phyloP scores from a whole-genome alignment of 192 early-diverging fungal genomes.

The Backusella sp. region DNA sequence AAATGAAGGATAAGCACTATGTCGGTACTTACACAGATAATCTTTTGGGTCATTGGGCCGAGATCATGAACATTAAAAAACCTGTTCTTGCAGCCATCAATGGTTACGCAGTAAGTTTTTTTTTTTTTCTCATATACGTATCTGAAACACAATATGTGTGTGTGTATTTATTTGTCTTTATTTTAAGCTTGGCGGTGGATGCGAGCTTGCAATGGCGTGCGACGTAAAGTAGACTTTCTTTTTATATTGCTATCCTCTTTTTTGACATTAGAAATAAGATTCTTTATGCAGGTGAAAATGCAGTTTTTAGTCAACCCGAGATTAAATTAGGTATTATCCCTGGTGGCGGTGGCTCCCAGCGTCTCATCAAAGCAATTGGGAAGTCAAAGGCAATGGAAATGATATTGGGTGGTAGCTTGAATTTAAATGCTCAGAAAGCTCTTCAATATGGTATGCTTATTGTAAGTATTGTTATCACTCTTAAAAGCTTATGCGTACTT shows the following conservation, averaged over 20 bases:
- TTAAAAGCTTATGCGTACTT: no score
- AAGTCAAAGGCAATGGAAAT: conserved; percentile 99
- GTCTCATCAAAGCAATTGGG: conserved; percentile 87
- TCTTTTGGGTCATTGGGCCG: conserved; percentile 93
- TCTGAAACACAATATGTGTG: not conserved
- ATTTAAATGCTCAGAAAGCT: conserved; percentile 84
- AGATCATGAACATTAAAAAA: conserved; percentile 87
- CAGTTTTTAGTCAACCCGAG: conserved; percentile 90
- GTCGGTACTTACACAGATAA: conserved; percentile 85
- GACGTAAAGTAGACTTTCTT: conserved; percentile 43
- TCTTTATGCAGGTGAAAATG: conserved; percentile 97
- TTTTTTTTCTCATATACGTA: not conserved
- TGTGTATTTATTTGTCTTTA: not conserved
- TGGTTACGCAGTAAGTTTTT: conserved; percentile 78
- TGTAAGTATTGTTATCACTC: no score
- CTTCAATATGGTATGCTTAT: conserved; percentile 49
- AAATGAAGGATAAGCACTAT: conserved; percentile 88
- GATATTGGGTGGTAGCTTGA: conserved; percentile 81
- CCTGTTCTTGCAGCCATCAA: conserved; percentile 97
- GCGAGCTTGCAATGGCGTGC: conserved; percentile 99
- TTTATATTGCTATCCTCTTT: not conserved
- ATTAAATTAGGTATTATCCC: conserved; percentile 97
- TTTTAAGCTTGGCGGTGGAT: conserved; percentile 88
- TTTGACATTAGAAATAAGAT: conserved; percentile 52
- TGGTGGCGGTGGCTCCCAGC: conserved; percentile 80